phyloP scores from a whole-genome alignment of 2,329 filamentous ascomycete species.

The Stagonosporopsis vannaccii region DNA sequence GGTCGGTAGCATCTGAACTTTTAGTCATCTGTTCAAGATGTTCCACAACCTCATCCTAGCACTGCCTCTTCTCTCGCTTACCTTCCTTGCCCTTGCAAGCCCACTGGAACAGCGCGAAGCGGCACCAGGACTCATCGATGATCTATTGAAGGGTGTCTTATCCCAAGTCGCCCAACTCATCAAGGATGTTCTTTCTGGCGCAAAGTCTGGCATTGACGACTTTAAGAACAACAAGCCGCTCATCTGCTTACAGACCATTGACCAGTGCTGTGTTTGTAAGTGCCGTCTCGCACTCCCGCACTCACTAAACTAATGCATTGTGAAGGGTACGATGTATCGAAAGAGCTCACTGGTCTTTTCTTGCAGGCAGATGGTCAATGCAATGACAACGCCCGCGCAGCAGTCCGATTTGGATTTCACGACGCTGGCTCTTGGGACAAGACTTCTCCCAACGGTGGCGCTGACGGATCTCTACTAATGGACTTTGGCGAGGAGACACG shows the following conservation, averaged over 20 bases:
- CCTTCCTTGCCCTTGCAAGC: slow-evolving; percentile 25
- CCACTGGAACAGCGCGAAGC: slow-evolving; percentile 34
- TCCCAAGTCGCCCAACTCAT: slow-evolving; percentile 30
- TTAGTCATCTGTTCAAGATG: slow-evolving; percentile 18
- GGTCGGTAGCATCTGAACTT: neutral
- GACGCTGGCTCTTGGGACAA: slow-evolving; percentile 48
- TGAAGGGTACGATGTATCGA: slow-evolving; percentile 41
- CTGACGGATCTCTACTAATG: slow-evolving; percentile 53
- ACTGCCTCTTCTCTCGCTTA: slow-evolving; percentile 27
- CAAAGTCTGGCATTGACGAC: slow-evolving; percentile 36
- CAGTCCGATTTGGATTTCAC: slow-evolving; percentile 47
- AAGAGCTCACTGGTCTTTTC: slow-evolving; percentile 39
- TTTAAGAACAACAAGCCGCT: slow-evolving; percentile 31
- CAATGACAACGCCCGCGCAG: slow-evolving; percentile 46
- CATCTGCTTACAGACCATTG: slow-evolving; percentile 29
- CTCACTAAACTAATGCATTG: neutral
- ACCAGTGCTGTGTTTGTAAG: slow-evolving; percentile 44
- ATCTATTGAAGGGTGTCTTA: slow-evolving; percentile 30
- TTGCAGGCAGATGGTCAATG: slow-evolving; percentile 34
- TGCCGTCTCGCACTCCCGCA: too few species aligned
- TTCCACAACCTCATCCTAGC: slow-evolving; percentile 22
- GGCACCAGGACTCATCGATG: slow-evolving; percentile 33
- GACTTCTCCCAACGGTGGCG: slow-evolving; percentile 47
- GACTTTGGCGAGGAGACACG: slow-evolving; percentile 47
- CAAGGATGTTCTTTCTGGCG: slow-evolving; percentile 38